These are phyloP conservation scores for Galerina marginata DNA, from an alignment of 768 basidiomycete genomes.

Conservation along the genomic window DNA sequence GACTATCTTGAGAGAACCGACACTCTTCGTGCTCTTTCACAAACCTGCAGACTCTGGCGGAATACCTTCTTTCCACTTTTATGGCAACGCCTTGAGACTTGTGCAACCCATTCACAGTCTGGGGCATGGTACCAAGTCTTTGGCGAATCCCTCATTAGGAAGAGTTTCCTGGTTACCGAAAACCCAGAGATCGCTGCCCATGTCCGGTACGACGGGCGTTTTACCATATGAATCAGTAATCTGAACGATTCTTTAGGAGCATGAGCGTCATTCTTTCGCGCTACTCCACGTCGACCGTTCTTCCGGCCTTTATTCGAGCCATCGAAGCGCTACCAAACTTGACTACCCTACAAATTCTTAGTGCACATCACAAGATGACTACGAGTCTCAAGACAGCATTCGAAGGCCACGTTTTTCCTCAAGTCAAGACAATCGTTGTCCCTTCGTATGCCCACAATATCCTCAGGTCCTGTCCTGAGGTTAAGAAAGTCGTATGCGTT, in stretches of 20 bases:
- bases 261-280: constrained; percentile 35
- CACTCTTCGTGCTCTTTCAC: constrained; percentile 37
- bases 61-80: constrained; percentile 32
- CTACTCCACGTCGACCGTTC: constrained; percentile 25
- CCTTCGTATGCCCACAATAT: constrained; percentile 35
- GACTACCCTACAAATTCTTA: constrained; percentile 36
- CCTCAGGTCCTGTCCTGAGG: constrained; percentile 36
- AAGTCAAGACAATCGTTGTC: constrained; percentile 28
- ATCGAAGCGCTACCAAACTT: constrained; percentile 35
- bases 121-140: constrained; percentile 30
- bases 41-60: constrained; percentile 35
- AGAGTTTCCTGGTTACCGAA: constrained; percentile 28
- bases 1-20: constrained; percentile 30
- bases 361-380: constrained; percentile 36
- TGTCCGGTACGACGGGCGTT: constrained; percentile 25
- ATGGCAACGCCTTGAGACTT: constrained; percentile 38
- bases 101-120: constrained; percentile 20
- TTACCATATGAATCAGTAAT: background rate
- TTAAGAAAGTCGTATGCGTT: constrained; percentile 29
- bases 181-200: constrained; percentile 26
- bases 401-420: constrained; percentile 27
- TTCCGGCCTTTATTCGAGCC: constrained; percentile 32
- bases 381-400: constrained; percentile 33
- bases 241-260: constrained; percentile 18
- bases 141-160: constrained; percentile 28